Conservation (phyloP, 106 monocot species). For the Alisma plantagoaquatica region DNA sequence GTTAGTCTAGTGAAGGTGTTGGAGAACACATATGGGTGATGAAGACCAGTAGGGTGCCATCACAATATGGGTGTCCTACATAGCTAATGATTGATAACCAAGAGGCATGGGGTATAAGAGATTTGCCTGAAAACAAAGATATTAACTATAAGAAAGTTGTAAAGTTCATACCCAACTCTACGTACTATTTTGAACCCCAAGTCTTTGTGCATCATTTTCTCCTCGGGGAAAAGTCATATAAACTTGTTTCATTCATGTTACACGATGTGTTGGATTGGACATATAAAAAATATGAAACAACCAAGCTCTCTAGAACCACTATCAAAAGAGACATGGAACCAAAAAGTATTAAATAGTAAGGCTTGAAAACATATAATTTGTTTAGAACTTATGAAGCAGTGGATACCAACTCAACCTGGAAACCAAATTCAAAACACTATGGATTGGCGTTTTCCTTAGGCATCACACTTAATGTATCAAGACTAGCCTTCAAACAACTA, state of each 20-base stretch:
- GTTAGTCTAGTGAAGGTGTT: too few relatives aligned
- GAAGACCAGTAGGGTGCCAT: too few relatives aligned
- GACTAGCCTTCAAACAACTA: slow-evolving; percentile 93
- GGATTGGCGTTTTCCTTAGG: slow-evolving; percentile 72
- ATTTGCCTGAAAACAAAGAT: too few relatives aligned
- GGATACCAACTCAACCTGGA: slow-evolving; percentile 50
- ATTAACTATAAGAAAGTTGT: too few relatives aligned
- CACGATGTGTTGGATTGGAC: slow-evolving; percentile 44
- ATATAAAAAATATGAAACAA: slow-evolving; percentile 80
- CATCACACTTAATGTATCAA: slow-evolving; percentile 75
- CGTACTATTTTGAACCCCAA: slow-evolving; percentile 5
- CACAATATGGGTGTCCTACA: too few relatives aligned
- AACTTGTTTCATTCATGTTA: slow-evolving; percentile 61
- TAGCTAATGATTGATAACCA: too few relatives aligned
- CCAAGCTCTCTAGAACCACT: slow-evolving; percentile 70
- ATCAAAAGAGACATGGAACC: background rate
- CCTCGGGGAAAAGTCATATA: slow-evolving; percentile 30
- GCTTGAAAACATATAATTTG: too few relatives aligned
- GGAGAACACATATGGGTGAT: too few relatives aligned
- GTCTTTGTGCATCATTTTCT: background rate
- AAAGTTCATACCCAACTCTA: slow-evolving; percentile 59
- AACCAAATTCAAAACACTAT: slow-evolving; percentile 70
- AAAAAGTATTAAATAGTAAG: background rate
- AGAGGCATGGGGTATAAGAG: too few relatives aligned
- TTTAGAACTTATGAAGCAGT: background rate